Evolutionary conservation across 257 asterid genomes (phyloP).

Genomic region (Solanum chilense): DNA sequence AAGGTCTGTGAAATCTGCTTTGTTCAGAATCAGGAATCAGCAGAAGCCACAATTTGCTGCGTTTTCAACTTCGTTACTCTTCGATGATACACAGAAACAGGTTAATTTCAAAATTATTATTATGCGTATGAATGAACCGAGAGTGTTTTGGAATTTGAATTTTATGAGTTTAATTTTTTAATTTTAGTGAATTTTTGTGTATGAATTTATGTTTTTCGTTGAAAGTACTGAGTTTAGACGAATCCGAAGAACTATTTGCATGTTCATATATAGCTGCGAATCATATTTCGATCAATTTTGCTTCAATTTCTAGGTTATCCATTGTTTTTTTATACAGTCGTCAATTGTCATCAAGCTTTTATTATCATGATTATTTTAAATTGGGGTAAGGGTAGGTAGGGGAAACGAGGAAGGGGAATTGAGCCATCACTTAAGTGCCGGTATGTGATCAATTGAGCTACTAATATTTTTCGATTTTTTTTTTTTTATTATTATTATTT

Average conservation of each 20-base stretch:
- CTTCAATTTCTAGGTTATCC: neutral
- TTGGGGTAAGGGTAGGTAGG: neutral
- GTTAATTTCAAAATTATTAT: slow-evolving; percentile 4
- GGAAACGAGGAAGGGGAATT: neutral
- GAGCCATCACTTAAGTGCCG: neutral
- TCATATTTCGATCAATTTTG: neutral
- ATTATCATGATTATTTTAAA: neutral
- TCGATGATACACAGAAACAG: slow-evolving; percentile 87
- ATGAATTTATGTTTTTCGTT: neutral
- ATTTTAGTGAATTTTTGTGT: neutral
- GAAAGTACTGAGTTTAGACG: neutral
- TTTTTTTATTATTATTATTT: neutral
- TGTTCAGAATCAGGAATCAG: slow-evolving; percentile 17
- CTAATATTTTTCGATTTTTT: neutral
- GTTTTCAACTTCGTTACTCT: slow-evolving; percentile 68
- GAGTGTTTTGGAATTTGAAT: neutral
- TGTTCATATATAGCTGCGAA: neutral
- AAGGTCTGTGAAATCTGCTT: slow-evolving; percentile 39
- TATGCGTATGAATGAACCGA: neutral
- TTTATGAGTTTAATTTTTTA: neutral
- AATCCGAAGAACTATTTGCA: neutral
- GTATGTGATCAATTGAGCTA: neutral
- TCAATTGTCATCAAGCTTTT: neutral
- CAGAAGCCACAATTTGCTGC: slow-evolving; percentile 28
- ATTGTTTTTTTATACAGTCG: neutral